Evolutionary conservation across 176 grass and related monocot genomes (phyloP).

Genomic region (Avena atlantica): DNA sequence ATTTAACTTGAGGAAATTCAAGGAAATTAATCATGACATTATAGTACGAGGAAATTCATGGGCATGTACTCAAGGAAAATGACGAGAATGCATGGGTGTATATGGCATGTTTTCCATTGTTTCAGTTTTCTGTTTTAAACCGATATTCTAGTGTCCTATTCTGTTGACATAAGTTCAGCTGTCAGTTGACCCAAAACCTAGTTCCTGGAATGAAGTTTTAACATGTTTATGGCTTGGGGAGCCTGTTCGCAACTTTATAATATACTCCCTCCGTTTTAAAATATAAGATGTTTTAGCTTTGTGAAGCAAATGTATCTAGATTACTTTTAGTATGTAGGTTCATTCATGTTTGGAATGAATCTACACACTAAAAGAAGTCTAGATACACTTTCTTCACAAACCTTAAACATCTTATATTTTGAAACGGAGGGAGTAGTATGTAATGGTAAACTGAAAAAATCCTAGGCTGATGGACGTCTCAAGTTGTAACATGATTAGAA

Average conservation of each 20-base stretch:
- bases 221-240: slow-evolving; percentile 15
- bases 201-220: slow-evolving; percentile 9
- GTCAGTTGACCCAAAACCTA: slow-evolving; percentile 12
- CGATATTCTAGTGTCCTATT: background rate
- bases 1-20: background rate
- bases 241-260: background rate
- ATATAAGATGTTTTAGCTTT: no score
- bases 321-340: no score
- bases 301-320: no score
- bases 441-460: background rate
- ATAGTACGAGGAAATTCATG: background rate
- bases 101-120: background rate
- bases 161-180: slow-evolving; percentile 19
- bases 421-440: no score
- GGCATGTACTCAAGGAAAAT: slow-evolving; percentile 9
- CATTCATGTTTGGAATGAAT: no score
- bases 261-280: no score
- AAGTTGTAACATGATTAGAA: background rate
- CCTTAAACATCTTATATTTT: no score
- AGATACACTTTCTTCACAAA: no score
- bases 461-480: background rate
- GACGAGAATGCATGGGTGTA: background rate
- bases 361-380: no score
- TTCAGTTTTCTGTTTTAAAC: slow-evolving; percentile 12
- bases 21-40: background rate